A percentile compares a stretch with the other conserved stretches of the same genome.
These are phyloP conservation scores for Selaginella moellendorffii DNA, from an alignment of 75 land plant genomes.

Conservation along the genomic window DNA sequence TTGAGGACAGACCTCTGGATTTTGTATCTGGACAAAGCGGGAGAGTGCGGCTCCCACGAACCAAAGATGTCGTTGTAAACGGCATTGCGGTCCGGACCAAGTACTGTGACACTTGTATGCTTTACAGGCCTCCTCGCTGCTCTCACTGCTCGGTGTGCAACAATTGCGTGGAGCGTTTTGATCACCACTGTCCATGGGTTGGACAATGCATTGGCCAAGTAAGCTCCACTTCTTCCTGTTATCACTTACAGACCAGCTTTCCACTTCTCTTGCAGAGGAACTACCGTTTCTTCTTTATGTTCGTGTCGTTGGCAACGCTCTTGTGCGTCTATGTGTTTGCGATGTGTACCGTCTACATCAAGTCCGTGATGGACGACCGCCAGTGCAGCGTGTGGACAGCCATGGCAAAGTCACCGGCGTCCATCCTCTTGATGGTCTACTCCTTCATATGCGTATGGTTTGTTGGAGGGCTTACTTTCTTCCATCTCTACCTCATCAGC, in stretches of 20 bases:
- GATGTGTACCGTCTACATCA: conserved; percentile 62
- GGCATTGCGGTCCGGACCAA: conserved; percentile 38
- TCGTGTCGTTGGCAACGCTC: conserved; percentile 54
- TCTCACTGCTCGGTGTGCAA: conserved; percentile 66
- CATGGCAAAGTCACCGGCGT: conserved; percentile 58
- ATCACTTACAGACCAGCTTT: background rate
- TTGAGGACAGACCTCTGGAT: conserved; percentile 26
- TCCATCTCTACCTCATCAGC: conserved; percentile 65
- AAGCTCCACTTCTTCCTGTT: conserved; percentile 5
- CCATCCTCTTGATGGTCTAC: conserved; percentile 54
- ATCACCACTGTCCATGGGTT: conserved; percentile 77
- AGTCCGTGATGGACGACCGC: conserved; percentile 50
- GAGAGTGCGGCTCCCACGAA: conserved; percentile 27
- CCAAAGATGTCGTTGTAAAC: conserved; percentile 42
- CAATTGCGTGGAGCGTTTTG: conserved; percentile 54
- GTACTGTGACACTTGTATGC: conserved; percentile 52
- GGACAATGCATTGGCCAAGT: conserved; percentile 64
- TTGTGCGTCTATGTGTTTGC: conserved; percentile 69
- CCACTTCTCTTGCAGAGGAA: conserved; percentile 63
- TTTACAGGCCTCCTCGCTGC: conserved; percentile 58
- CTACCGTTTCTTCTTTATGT: conserved; percentile 66
- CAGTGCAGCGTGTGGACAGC: conserved; percentile 61
- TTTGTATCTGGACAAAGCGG: no score
- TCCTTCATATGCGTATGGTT: conserved; percentile 69
- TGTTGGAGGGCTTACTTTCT: conserved; percentile 79